These are phyloP conservation scores for Dactylonectria estremocensis DNA, from an alignment of 2,329 filamentous ascomycete species.

Conservation along the genomic window DNA sequence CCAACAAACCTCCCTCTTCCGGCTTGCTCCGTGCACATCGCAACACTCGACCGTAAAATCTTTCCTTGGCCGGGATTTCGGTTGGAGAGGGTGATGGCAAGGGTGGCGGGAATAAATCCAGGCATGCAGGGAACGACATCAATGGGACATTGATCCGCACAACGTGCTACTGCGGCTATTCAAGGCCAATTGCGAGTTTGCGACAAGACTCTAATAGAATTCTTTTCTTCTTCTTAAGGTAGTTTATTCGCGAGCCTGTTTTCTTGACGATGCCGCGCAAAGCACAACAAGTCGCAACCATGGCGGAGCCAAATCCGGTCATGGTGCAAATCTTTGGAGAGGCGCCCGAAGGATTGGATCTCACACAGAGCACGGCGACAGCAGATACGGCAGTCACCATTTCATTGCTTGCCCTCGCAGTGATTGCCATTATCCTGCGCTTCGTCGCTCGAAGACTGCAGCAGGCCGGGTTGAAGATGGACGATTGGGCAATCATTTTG, in stretches of 20 bases:
- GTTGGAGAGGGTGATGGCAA: too few species aligned
- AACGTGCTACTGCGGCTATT: too few species aligned
- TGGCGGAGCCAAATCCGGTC: constrained; percentile 11
- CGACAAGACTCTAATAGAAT: too few species aligned
- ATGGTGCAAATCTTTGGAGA: constrained; percentile 18
- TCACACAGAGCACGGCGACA: constrained; percentile 9
- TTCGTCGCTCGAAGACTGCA: constrained; percentile 23
- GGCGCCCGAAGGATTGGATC: constrained; percentile 9
- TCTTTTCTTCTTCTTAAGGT: not conserved
- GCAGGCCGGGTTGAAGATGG: constrained; percentile 9
- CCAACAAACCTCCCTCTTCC: too few species aligned
- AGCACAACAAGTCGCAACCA: not conserved
- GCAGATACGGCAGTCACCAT: constrained; percentile 22
- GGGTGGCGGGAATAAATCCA: too few species aligned
- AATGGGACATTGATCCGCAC: too few species aligned
- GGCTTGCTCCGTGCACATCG: too few species aligned
- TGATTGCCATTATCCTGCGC: constrained; percentile 5
- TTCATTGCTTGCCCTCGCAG: constrained; percentile 14
- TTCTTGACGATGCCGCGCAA: too few species aligned
- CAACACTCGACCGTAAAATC: too few species aligned
- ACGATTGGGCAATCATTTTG: constrained; percentile 30
- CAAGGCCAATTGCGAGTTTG: too few species aligned
- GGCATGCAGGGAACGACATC: too few species aligned
- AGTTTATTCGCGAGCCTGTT: not conserved
- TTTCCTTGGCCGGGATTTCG: too few species aligned